Evolutionary conservation across 148 eudicot genomes (phyloP).

Genomic region (Hydrangea macrophylla): DNA sequence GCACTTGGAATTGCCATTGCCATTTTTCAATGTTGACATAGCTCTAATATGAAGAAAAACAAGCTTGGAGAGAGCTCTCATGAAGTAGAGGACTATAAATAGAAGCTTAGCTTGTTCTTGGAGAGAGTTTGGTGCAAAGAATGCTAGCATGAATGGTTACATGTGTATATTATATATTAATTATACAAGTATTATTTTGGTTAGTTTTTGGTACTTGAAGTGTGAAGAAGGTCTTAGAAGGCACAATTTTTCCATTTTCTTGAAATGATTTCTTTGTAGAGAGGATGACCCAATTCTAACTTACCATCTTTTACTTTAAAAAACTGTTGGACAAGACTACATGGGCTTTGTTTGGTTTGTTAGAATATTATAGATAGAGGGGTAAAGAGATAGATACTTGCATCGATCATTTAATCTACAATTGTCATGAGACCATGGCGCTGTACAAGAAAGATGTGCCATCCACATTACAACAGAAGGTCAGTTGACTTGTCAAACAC

Average conservation of each 20-base stretch:
- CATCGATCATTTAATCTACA: no score
- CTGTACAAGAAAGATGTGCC: no score
- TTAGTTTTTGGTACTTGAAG: conserved; percentile 15
- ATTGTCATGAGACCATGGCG: no score
- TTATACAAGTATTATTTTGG: conserved; percentile 1
- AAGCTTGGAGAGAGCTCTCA: not conserved
- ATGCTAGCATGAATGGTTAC: conserved; percentile 43
- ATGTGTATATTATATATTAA: conserved; percentile 9
- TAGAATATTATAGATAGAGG: no score
- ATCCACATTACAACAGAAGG: no score
- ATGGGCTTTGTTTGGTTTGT: no score
- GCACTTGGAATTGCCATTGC: conserved; percentile 31
- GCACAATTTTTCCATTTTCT: conserved; percentile 11
- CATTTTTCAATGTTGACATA: conserved; percentile 45
- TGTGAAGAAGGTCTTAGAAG: conserved; percentile 15
- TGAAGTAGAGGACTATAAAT: conserved; percentile 34
- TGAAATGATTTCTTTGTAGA: not conserved
- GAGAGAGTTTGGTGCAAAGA: conserved; percentile 45
- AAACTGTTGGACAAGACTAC: not conserved
- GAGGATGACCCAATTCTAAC: conserved; percentile 17
- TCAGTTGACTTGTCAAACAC: no score
- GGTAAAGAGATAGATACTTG: no score
- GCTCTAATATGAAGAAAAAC: not conserved
- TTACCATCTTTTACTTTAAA: not conserved
- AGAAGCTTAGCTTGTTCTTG: conserved; percentile 26